A percentile compares a stretch with the other conserved stretches of the same genome.
Evolutionary conservation across 805 yeast species (phyloP).

Genomic region (Hanseniaspora thailandica): DNA sequence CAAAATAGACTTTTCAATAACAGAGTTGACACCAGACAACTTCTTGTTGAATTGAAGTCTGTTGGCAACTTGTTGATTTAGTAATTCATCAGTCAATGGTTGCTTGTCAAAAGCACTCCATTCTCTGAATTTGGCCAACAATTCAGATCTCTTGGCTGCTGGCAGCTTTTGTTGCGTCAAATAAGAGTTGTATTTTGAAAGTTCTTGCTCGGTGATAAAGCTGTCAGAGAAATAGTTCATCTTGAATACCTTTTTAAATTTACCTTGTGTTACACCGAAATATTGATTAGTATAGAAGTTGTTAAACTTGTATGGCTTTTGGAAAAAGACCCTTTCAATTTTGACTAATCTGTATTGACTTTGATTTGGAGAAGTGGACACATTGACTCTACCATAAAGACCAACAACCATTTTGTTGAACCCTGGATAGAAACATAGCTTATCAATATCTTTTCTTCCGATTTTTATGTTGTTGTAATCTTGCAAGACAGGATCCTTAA

Average conservation of each 20-base stretch:
- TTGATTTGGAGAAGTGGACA: constrained; percentile 46
- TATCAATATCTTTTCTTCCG: constrained; percentile 65
- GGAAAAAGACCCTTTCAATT: constrained; percentile 51
- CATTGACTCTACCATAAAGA: constrained; percentile 70
- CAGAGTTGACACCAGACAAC: constrained; percentile 58
- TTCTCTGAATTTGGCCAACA: constrained; percentile 53
- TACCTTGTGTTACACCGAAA: constrained; percentile 73
- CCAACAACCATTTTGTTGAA: constrained; percentile 61
- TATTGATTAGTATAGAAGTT: constrained; percentile 43
- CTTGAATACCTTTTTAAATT: constrained; percentile 59
- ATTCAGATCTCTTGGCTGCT: constrained; percentile 48
- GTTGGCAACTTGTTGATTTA: constrained; percentile 64
- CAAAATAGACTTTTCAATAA: constrained; percentile 58
- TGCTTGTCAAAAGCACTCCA: constrained; percentile 51
- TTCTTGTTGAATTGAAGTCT: constrained; percentile 53
- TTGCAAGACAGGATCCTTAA: constrained; percentile 37
- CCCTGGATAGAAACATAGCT: constrained; percentile 70
- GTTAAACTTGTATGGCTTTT: constrained; percentile 41
- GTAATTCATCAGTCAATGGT: constrained; percentile 58
- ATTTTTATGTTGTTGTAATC: constrained; percentile 66
- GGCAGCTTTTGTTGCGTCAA: constrained; percentile 41
- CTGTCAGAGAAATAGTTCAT: constrained; percentile 73
- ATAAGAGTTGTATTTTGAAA: constrained; percentile 52
- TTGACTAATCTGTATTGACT: constrained; percentile 63
- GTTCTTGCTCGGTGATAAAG: constrained; percentile 58